Percentiles rank a stretch among this genome's conserved stretches.
phyloP scores from a whole-genome alignment of 192 early-diverging fungal genomes.

The Coemansia sp. region DNA sequence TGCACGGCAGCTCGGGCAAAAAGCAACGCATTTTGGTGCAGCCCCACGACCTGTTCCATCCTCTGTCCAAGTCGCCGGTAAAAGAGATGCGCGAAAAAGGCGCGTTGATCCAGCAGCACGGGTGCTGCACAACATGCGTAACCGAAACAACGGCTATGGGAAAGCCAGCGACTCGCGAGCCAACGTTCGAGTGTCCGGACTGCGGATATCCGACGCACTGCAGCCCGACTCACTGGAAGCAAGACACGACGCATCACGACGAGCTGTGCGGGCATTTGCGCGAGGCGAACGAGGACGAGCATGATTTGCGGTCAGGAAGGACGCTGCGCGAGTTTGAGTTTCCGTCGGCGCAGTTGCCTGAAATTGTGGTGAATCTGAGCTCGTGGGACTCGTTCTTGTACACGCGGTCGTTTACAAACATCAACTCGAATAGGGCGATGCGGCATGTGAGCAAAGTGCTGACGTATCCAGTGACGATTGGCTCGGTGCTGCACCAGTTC shows the following conservation, averaged over 20 bases:
- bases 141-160: constrained; percentile 45
- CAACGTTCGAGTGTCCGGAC: constrained; percentile 69
- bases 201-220: constrained; percentile 83
- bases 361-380: constrained; percentile 73
- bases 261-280: constrained; percentile 62
- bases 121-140: constrained; percentile 69
- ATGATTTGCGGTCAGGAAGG: constrained; percentile 75
- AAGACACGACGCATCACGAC: constrained; percentile 57
- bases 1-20: constrained; percentile 6
- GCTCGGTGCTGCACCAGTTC: constrained; percentile 68
- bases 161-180: constrained; percentile 45
- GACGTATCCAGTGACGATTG: constrained; percentile 78
- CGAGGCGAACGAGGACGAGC: constrained; percentile 76
- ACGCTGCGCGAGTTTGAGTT: constrained; percentile 78
- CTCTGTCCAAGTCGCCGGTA: constrained; percentile 68
- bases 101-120: constrained; percentile 62
- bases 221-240: constrained; percentile 64
- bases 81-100: constrained; percentile 65
- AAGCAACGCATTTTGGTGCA: constrained; percentile 25
- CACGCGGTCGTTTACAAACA: constrained; percentile 73
- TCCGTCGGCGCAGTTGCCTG: constrained; percentile 66
- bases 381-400: constrained; percentile 79
- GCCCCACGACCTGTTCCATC: constrained; percentile 67
- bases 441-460: constrained; percentile 78
- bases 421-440: constrained; percentile 68